Evolutionary conservation across 2,329 filamentous ascomycete species (phyloP).

Genomic region (Monilinia polystroma): DNA sequence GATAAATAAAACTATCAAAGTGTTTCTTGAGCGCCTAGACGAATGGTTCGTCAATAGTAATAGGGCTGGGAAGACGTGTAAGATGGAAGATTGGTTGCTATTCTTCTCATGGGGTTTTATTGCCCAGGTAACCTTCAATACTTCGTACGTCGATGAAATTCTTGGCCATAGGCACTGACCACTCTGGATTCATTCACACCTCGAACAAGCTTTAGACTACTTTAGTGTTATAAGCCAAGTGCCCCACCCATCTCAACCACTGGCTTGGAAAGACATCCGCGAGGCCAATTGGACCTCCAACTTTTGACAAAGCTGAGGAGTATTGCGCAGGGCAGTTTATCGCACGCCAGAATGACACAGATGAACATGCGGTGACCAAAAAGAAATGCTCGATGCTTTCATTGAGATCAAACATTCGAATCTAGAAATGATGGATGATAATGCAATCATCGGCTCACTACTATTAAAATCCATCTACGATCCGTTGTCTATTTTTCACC

Average conservation of each 20-base stretch:
- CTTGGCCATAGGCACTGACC: constrained; percentile 40
- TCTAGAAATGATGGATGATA: constrained; percentile 4
- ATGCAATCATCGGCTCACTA: constrained; percentile 43
- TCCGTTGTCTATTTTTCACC: constrained; percentile 46
- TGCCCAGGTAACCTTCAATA: constrained; percentile 44
- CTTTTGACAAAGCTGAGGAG: constrained; percentile 23
- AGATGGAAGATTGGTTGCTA: constrained; percentile 45
- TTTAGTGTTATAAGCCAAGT: constrained; percentile 37
- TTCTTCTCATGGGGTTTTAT: constrained; percentile 46
- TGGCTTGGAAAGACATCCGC: constrained; percentile 32
- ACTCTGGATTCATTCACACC: constrained; percentile 39
- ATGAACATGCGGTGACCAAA: constrained; percentile 48
- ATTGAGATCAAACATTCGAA: not conserved
- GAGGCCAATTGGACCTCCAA: constrained; percentile 27
- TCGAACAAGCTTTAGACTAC: constrained; percentile 39
- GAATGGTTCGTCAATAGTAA: constrained; percentile 38
- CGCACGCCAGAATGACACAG: constrained; percentile 9
- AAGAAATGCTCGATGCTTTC: constrained; percentile 26
- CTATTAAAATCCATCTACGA: constrained; percentile 43
- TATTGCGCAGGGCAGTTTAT: constrained; percentile 27
- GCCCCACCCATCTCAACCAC: constrained; percentile 25
- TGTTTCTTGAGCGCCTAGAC: constrained; percentile 41
- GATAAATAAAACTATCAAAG: constrained; percentile 39
- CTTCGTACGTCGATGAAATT: constrained; percentile 43
- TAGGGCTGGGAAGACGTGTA: constrained; percentile 30